A percentile compares a stretch with the other conserved stretches of the same genome.
These are phyloP conservation scores for Auricularia heimuer DNA, from an alignment of 768 basidiomycete species.

Conservation along the genomic window DNA sequence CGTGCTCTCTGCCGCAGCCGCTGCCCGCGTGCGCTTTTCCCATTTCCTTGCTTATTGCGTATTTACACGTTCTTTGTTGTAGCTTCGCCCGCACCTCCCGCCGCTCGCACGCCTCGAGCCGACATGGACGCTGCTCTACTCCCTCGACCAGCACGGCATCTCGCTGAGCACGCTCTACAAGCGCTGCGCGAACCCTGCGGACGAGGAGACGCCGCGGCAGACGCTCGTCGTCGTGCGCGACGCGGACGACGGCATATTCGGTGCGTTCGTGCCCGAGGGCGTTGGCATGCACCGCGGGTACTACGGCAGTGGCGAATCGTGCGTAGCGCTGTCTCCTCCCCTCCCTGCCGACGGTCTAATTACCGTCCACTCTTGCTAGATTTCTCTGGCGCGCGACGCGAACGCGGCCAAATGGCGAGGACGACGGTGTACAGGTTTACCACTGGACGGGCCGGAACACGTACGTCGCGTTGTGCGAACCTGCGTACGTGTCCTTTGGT, in stretches of 20 bases:
- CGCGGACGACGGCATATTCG: slow-evolving; percentile 56
- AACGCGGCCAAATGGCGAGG: neutral
- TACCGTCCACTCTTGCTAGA: neutral
- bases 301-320: slow-evolving; percentile 88
- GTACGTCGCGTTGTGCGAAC: slow-evolving; percentile 81
- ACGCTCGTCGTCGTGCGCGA: slow-evolving; percentile 60
- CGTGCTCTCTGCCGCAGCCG: slow-evolving; percentile 44
- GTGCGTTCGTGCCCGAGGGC: slow-evolving; percentile 75
- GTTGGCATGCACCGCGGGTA: slow-evolving; percentile 56
- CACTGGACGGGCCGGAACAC: slow-evolving; percentile 84
- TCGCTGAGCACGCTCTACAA: slow-evolving; percentile 82
- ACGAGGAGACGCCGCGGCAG: slow-evolving; percentile 26
- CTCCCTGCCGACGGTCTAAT: too few species aligned
- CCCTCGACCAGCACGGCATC: slow-evolving; percentile 91
- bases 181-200: slow-evolving; percentile 37
- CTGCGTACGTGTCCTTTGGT: slow-evolving; percentile 74
- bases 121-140: slow-evolving; percentile 75
- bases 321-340: slow-evolving; percentile 23
- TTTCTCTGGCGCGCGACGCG: neutral
- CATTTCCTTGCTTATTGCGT: slow-evolving; percentile 3
- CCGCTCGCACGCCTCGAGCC: slow-evolving; percentile 61
- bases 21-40: slow-evolving; percentile 43
- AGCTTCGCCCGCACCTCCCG: slow-evolving; percentile 68
- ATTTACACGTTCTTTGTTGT: neutral
- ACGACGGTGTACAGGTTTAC: slow-evolving; percentile 45